Evolutionary conservation across 2,329 filamentous ascomycete species (phyloP), one percentile per base, ranked within the genome.

Genomic region (Fusarium domesticum): DNA sequence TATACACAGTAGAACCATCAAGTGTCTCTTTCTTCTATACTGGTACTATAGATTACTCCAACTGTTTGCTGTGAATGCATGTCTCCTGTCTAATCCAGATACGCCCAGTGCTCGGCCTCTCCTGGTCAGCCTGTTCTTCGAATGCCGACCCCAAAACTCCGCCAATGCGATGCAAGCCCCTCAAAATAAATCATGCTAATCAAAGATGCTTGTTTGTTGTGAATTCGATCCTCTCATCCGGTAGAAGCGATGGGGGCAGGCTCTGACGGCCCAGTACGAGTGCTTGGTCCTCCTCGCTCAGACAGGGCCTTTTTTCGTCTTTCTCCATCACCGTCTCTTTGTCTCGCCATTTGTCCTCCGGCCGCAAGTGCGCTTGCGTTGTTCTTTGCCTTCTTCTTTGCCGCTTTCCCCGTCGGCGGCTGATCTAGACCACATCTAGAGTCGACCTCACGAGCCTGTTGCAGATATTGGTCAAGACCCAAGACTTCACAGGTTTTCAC

Each of bases 391-490:
- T 48, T 66, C 56, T 64, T 65, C 40, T 63, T 65, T n/a, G 56
- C 54, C 18, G 66, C 67, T 53, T 65, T 65, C 33, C 62, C 64
- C 14, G 66, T 52, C 16, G 35, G 68, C 37, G 78, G 75, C 7
- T 74, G 71, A 44, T 78, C 75, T 42, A 89, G 72, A 14, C 77
- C 80, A 12, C 89, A 68, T 23, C 75, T 71, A 42, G 74, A 64
- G 60, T 96, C 91, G 4, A 84, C 73, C 6, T 80, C 77, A 35
- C 72, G 73, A 1, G 91, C 91, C 47, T 73, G 68, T 23, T 81
- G 77, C 16, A 81, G 59, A 35, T 95, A 66, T 45, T 84, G 75
- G 2, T 82, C 74, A 28, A 88, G 74, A 1, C 76, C 80, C 20
- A 97, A 67, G 1, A 76, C 70, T 44, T 81, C 73, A 60, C 89